These are phyloP conservation scores for Fraxinus velutina DNA, from an alignment of 305 asterid genomes.

Conservation along the genomic window DNA sequence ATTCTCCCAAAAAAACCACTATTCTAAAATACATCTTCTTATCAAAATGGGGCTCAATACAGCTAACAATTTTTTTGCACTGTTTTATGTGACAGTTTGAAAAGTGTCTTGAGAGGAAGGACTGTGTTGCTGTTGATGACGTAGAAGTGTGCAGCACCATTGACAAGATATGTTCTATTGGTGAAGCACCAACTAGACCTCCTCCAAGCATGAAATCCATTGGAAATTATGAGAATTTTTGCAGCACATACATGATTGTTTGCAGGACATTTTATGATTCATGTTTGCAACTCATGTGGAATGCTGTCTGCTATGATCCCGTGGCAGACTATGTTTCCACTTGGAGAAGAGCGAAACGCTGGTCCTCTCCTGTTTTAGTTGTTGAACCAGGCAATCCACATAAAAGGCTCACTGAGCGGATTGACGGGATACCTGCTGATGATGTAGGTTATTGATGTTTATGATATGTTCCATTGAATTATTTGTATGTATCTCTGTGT, in stretches of 20 bases:
- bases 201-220: constrained; percentile 31
- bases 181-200: constrained; percentile 34
- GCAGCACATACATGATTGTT: constrained; percentile 41
- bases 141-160: constrained; percentile 31
- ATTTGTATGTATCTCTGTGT: constrained; percentile 25
- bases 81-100: constrained; percentile 38
- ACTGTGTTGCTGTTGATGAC: constrained; percentile 29
- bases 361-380: constrained; percentile 45
- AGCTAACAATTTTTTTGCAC: constrained; percentile 3
- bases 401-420: constrained; percentile 27
- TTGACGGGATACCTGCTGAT: constrained; percentile 39
- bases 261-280: constrained; percentile 53
- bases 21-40: not conserved
- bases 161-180: constrained; percentile 30
- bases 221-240: constrained; percentile 8
- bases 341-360: constrained; percentile 77
- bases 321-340: constrained; percentile 60
- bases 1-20: not conserved
- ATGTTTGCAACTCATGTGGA: constrained; percentile 81
- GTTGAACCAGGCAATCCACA: constrained; percentile 28
- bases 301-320: constrained; percentile 62
- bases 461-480: constrained; percentile 13
- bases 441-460: constrained; percentile 39
- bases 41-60: not conserved
- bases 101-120: constrained; percentile 34